Conservation (phyloP, 208 protist genomes). For the Trypanosoma theileri region DNA sequence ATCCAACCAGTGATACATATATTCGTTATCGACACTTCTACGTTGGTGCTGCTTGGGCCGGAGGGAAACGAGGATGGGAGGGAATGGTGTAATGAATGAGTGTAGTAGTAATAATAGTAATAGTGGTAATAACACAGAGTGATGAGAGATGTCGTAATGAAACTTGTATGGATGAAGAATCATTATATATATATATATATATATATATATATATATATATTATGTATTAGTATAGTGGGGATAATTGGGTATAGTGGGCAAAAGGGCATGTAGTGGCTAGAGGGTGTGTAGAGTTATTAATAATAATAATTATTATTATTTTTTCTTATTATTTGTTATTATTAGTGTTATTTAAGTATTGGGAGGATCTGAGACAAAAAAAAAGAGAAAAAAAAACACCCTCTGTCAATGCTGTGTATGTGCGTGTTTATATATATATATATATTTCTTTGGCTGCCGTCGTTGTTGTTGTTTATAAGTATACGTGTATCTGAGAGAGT, state of each 20-base stretch:
- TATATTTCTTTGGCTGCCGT: too few relatives aligned
- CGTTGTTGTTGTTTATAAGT: not conserved
- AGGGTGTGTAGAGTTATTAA: not conserved
- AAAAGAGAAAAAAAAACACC: not conserved
- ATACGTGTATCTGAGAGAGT: not conserved
- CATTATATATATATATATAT: not conserved
- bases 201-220: not conserved
- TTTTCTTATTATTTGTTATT: too few relatives aligned
- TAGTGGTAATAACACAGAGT: too few relatives aligned
- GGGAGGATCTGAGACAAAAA: not conserved
- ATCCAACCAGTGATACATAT: slow-evolving; percentile 85
- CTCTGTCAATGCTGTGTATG: too few relatives aligned
- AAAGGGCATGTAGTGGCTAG: not conserved
- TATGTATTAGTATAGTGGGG: not conserved
- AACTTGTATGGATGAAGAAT: too few relatives aligned
- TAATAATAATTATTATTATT: slow-evolving; percentile 3
- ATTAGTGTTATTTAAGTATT: slow-evolving; percentile 6
- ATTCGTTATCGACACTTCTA: slow-evolving; percentile 85
- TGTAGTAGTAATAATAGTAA: too few relatives aligned
- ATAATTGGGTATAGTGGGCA: not conserved
- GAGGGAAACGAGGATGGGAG: slow-evolving; percentile 73
- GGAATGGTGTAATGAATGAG: slow-evolving; percentile 46
- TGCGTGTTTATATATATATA: too few relatives aligned
- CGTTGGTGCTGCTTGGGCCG: slow-evolving; percentile 64
- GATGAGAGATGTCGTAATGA: too few relatives aligned